Evolutionary conservation across 495 filamentous ascomycete species (phyloP).

Genomic region (Aspergillus ellipticus): DNA sequence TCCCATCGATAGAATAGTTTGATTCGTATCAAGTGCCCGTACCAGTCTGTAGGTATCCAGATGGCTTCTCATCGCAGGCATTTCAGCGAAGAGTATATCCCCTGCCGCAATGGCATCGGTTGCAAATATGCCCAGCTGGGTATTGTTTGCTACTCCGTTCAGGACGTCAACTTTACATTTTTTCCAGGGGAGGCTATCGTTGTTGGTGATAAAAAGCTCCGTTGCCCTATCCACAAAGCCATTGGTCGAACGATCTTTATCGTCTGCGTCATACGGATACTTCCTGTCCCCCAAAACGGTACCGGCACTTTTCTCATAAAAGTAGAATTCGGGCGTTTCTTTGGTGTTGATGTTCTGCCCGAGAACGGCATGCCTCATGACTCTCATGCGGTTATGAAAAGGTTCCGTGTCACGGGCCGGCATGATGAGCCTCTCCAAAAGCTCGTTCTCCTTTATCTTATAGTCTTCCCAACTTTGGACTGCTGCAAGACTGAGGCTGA

Average conservation of each 20-base stretch:
- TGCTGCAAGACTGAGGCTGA: conserved; percentile 24
- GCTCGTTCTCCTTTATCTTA: conserved; percentile 10
- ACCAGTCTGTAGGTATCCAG: conserved; percentile 12
- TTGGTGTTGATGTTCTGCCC: neutral
- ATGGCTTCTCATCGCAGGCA: conserved; percentile 28
- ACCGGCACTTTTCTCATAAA: conserved; percentile 20
- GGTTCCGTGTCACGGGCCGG: conserved; percentile 9
- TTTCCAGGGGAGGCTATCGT: conserved; percentile 5
- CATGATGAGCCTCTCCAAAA: conserved; percentile 11
- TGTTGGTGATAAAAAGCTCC: neutral
- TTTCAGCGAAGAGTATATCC: conserved; percentile 23
- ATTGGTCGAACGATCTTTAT: conserved; percentile 9
- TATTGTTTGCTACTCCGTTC: neutral
- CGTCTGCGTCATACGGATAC: conserved; percentile 27
- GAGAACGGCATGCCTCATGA: neutral
- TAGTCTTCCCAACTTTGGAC: conserved; percentile 29
- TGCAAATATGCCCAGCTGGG: conserved; percentile 21
- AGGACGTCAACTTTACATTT: conserved; percentile 3
- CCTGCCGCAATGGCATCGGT: conserved; percentile 15
- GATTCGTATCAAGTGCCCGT: no score
- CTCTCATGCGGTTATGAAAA: conserved; percentile 1
- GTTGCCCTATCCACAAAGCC: conserved; percentile 9
- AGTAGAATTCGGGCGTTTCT: conserved; percentile 2
- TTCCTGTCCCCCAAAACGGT: conserved; percentile 5
- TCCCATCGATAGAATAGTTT: neutral